Percentiles rank a stretch among this genome's conserved stretches.
Evolutionary conservation across 257 asterid genomes (phyloP).

Genomic region (Buddleja alternifolia): DNA sequence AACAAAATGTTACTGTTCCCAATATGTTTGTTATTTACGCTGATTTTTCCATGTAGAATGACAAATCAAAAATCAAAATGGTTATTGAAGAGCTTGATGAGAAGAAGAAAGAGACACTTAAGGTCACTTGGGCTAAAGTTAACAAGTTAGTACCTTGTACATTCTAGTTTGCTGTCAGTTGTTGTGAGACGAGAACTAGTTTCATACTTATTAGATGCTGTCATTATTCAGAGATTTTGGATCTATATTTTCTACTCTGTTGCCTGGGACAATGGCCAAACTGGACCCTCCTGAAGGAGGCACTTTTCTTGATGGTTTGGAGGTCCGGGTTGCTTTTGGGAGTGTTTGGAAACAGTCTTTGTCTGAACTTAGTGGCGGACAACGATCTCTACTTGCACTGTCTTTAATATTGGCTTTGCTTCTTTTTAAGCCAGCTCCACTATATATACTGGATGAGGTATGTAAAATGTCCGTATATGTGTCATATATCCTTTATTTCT

Average conservation of each 20-base stretch:
- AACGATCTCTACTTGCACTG: slow-evolving; percentile 94
- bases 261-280: slow-evolving; percentile 97
- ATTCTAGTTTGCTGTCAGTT: slow-evolving; percentile 7
- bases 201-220: slow-evolving; percentile 21
- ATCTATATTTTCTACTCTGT: slow-evolving; percentile 90
- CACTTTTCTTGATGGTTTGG: slow-evolving; percentile 91
- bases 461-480: slow-evolving; percentile 4
- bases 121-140: slow-evolving; percentile 95
- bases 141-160: slow-evolving; percentile 60
- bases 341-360: slow-evolving; percentile 96
- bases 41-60: slow-evolving; percentile 56
- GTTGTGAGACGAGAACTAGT: not conserved
- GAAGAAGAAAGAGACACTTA: slow-evolving; percentile 92
- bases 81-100: slow-evolving; percentile 98
- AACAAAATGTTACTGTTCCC: slow-evolving; percentile 15
- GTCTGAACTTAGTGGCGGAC: slow-evolving; percentile 99
- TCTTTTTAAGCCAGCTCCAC: slow-evolving; percentile 97
- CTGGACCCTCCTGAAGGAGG: slow-evolving; percentile 95
- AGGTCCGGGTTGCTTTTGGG: slow-evolving; percentile 97
- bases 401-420: slow-evolving; percentile 94
- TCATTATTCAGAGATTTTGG: slow-evolving; percentile 85
- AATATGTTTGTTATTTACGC: slow-evolving; percentile 33
- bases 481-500: no score
- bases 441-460: slow-evolving; percentile 98
- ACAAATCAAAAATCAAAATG: slow-evolving; percentile 91